Conservation (phyloP, 257 asterid genomes). For the Solanum lignicaule region DNA sequence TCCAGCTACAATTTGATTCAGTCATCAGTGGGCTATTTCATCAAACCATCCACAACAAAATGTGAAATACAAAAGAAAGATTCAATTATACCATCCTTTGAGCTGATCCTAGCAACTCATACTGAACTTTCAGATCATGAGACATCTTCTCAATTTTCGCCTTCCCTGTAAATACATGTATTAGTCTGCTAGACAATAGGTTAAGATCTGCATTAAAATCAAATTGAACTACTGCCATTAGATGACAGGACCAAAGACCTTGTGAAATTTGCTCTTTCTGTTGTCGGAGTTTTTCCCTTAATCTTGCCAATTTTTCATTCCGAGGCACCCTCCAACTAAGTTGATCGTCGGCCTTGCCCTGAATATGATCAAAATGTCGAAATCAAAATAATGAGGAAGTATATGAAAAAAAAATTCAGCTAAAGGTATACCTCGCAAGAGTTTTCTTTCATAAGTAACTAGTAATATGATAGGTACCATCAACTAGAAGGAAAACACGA, state of each 20-base stretch:
- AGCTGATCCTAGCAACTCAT: conserved; percentile 66
- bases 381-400: neutral
- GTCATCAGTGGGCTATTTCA: neutral
- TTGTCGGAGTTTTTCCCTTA: conserved; percentile 63
- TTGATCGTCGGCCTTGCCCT: conserved; percentile 99
- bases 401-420: neutral
- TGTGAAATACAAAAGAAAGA: neutral
- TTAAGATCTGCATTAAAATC: conserved; percentile 1
- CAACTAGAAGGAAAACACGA: neutral
- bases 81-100: conserved; percentile 39
- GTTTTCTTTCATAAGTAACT: neutral
- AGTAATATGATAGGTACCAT: neutral
- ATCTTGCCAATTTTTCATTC: conserved; percentile 65
- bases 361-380: neutral
- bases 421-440: neutral
- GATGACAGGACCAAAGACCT: conserved; percentile 38
- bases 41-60: neutral
- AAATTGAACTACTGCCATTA: neutral
- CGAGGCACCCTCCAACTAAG: conserved; percentile 75
- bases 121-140: conserved; percentile 55
- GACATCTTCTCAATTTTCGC: conserved; percentile 61
- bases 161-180: conserved; percentile 47
- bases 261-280: conserved; percentile 55
- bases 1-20: conserved; percentile 59
- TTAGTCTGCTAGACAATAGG: conserved; percentile 10